Conservation (phyloP, 1,284 basidiomycete species). For the Sporisorium graminicola region DNA sequence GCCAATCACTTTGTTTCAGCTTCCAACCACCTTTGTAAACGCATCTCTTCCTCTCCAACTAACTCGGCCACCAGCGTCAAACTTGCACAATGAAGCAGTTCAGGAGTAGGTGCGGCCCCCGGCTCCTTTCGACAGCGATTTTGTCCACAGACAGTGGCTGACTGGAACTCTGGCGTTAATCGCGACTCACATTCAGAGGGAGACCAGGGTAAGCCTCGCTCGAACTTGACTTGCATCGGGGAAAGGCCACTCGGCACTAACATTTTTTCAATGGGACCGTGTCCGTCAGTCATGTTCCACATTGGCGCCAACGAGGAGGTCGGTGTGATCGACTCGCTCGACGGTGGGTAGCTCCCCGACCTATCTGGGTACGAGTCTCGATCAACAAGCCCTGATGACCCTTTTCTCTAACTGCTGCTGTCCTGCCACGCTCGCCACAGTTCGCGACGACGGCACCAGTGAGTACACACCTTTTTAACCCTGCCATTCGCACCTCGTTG, state of each 20-base stretch:
- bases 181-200: no score
- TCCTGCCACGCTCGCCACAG: conserved; percentile 1
- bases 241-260: no score
- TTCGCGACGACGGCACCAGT: conserved; percentile 27
- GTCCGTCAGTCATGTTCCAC: conserved; percentile 28
- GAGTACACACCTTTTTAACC: neutral
- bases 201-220: conserved; percentile 17
- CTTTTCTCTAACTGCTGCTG: neutral
- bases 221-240: neutral
- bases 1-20: neutral
- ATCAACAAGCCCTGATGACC: no score
- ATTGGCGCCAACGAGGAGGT: conserved; percentile 37
- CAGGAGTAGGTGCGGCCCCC: conserved; percentile 19
- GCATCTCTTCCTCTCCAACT: neutral
- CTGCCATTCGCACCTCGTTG: no score
- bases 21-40: no score
- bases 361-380: no score
- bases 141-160: neutral
- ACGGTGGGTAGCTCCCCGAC: conserved; percentile 17
- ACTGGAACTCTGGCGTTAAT: neutral
- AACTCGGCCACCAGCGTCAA: no score
- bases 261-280: no score
- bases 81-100: conserved; percentile 12
- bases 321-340: conserved; percentile 28
- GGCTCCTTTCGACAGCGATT: no score